Base-by-base conservation (phyloP, 2,329 filamentous ascomycete species). In the Botryotinia convoluta region DNA sequence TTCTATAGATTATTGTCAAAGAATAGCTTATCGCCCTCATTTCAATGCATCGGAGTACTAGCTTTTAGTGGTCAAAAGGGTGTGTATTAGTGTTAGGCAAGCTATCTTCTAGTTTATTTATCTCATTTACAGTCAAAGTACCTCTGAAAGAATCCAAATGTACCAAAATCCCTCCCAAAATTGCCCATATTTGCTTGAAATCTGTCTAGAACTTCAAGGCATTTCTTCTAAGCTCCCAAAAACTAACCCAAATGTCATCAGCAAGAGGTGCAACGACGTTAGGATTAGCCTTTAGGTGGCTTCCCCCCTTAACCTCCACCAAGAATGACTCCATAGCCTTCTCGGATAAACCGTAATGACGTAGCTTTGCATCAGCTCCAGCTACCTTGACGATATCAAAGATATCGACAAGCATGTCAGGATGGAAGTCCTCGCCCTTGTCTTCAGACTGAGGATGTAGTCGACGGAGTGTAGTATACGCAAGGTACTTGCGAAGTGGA, bases 331-430 rank as follows among this genome's bases (percentile, higher is more conserved):
- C 64, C 64, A 68, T 68, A 22, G 35, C 16, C 26, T 22, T 68
- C 48, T 68, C 64, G 5, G 64, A 68, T 20, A 68, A 57, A 2
- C 64, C 64, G 51, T 42, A 68, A 26, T 68, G 64, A 22, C 64
- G 48, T 10, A 68, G 2, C 20, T 51, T 54, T 0, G 64, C 35
- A 54, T 68, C 64, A 8, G 48, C 16, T 14, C 64, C 64, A 16
- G 29, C 18, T 29, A 42, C 14, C 9, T 42, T 68, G 7, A 42
- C 16, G 3, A 51, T n/a, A 42, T 68, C 37, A 51, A 68, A 68
- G 16, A 68, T 54, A 42, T 68, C 35, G 0, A 39, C 35, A 5
- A 68, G 12, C 64, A 68, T 68, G 0, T 68, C 64, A 3, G 16
- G 26, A 8, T 51, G 64, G 10, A 68, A 57, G 5, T 68, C 48